These are phyloP conservation scores for Heterobasidion irregulare DNA, from an alignment of 1,284 basidiomycete species.

Conservation along the genomic window DNA sequence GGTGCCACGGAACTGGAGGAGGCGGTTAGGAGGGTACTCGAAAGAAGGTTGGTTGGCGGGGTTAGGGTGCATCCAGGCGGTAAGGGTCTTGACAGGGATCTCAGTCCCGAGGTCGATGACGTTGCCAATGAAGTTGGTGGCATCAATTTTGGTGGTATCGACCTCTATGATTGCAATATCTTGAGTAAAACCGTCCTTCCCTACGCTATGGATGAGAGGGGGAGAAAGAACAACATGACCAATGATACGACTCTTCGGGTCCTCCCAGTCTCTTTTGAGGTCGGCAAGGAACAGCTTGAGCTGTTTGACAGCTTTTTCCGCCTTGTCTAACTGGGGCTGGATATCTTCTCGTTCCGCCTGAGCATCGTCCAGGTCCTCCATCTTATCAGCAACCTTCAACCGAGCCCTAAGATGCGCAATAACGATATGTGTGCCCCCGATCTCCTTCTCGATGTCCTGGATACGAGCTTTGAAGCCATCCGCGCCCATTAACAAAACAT, in stretches of 20 bases:
- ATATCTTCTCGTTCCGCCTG: conserved; percentile 6
- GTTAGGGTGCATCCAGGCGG: conserved; percentile 13
- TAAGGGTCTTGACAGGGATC: conserved; percentile 7
- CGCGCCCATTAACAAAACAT: too few species aligned
- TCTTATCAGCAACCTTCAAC: conserved; percentile 6
- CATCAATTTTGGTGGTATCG: conserved; percentile 19
- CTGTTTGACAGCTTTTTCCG: conserved; percentile 13
- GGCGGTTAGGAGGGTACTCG: conserved; percentile 15
- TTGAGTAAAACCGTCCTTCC: conserved; percentile 19
- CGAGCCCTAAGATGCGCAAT: conserved; percentile 3
- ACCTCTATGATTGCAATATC: conserved; percentile 27
- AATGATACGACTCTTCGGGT: conserved; percentile 18
- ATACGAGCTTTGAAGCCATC: conserved; percentile 14
- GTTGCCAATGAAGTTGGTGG: conserved; percentile 14
- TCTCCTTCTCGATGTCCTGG: conserved; percentile 8
- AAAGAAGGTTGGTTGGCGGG: conserved; percentile 9
- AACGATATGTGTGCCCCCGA: conserved; percentile 6
- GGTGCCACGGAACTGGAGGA: conserved; percentile 13
- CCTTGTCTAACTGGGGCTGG: conserved; percentile 11
- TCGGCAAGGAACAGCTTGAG: conserved; percentile 17
- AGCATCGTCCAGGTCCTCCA: conserved; percentile 9
- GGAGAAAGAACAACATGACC: conserved; percentile 20
- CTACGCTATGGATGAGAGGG: conserved; percentile 16
- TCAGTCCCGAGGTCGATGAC: conserved; percentile 14
- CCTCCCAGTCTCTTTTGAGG: conserved; percentile 17